Evolutionary conservation across 2,329 filamentous ascomycete species (phyloP).

Genomic region (Aspergillus japonicus): DNA sequence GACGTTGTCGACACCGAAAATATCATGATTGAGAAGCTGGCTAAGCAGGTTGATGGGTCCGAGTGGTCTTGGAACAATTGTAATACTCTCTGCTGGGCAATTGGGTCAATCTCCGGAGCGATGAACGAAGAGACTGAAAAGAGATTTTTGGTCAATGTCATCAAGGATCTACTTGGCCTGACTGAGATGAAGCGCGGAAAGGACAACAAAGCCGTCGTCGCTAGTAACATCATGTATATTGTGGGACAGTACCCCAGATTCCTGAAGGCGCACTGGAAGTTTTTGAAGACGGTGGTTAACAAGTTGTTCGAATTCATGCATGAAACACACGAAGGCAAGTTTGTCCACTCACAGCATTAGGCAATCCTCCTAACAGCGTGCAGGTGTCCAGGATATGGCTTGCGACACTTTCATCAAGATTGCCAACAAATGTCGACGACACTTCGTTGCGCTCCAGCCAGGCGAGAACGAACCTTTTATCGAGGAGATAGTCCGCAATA

Average conservation of each 20-base stretch:
- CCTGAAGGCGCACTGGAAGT: conserved; percentile 99
- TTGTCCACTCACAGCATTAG: background rate
- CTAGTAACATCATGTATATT: conserved; percentile 99
- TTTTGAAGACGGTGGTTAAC: conserved; percentile 98
- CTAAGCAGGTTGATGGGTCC: conserved; percentile 86
- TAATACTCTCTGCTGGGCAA: conserved; percentile 99
- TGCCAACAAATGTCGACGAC: conserved; percentile 93
- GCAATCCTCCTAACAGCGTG: conserved; percentile 30
- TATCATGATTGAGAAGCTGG: conserved; percentile 98
- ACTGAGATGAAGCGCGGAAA: conserved; percentile 99
- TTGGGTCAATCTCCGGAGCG: conserved; percentile 94
- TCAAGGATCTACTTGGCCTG: conserved; percentile 93
- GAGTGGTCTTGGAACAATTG: conserved; percentile 99
- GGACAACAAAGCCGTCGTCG: conserved; percentile 98
- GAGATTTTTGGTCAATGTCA: conserved; percentile 95
- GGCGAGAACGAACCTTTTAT: conserved; percentile 96
- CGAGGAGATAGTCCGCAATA: conserved; percentile 93
- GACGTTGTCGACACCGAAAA: conserved; percentile 96
- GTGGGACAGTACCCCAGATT: conserved; percentile 98
- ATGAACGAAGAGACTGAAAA: conserved; percentile 99
- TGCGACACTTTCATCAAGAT: conserved; percentile 99
- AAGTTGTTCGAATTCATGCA: conserved; percentile 99
- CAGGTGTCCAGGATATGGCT: conserved; percentile 97
- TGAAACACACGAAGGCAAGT: conserved; percentile 89
- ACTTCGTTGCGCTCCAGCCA: conserved; percentile 94